A percentile compares a stretch with the other conserved stretches of the same genome.
Conservation (phyloP, 2,329 filamentous ascomycete species). For the Pyrenophora graminea region DNA sequence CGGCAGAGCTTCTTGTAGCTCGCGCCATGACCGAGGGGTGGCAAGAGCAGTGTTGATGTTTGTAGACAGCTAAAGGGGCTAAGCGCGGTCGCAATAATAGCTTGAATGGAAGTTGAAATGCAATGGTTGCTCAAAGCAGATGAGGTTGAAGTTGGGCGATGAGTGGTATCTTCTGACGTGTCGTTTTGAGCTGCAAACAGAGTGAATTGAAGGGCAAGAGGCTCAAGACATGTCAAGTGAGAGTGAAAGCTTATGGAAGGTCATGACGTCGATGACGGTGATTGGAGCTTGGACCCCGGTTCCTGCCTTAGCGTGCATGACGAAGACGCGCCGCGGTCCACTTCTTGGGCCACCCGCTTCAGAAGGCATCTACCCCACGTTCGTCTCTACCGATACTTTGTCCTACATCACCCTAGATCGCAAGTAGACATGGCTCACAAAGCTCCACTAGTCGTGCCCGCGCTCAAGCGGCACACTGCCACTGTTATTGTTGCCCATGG, state of each 20-base stretch:
- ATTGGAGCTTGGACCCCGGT: conserved; percentile 36
- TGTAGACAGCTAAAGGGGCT: too few relatives aligned
- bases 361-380: conserved; percentile 19
- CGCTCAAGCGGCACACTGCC: conserved; percentile 81
- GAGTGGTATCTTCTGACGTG: not conserved
- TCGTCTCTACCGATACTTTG: conserved; percentile 7
- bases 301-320: conserved; percentile 30
- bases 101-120: conserved; percentile 9
- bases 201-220: conserved; percentile 9
- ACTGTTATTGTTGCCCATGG: conserved; percentile 95
- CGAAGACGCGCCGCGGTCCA: conserved; percentile 23
- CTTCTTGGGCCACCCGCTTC: conserved; percentile 7
- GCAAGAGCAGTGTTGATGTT: too few relatives aligned
- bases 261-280: conserved; percentile 40
- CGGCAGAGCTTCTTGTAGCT: conserved; percentile 36
- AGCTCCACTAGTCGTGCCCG: conserved; percentile 71
- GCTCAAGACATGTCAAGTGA: conserved; percentile 8
- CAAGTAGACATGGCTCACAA: conserved; percentile 39
- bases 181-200: not conserved
- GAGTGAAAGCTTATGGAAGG: conserved; percentile 14
- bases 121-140: not conserved
- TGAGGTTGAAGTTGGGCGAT: not conserved
- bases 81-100: conserved; percentile 15
- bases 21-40: conserved; percentile 31
- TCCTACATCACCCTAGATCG: conserved; percentile 2